A percentile compares a stretch with the other conserved stretches of the same genome.
These are phyloP conservation scores for Phytopythium chamaehyphon DNA, from an alignment of 352 stramenopile species.

Conservation along the genomic window DNA sequence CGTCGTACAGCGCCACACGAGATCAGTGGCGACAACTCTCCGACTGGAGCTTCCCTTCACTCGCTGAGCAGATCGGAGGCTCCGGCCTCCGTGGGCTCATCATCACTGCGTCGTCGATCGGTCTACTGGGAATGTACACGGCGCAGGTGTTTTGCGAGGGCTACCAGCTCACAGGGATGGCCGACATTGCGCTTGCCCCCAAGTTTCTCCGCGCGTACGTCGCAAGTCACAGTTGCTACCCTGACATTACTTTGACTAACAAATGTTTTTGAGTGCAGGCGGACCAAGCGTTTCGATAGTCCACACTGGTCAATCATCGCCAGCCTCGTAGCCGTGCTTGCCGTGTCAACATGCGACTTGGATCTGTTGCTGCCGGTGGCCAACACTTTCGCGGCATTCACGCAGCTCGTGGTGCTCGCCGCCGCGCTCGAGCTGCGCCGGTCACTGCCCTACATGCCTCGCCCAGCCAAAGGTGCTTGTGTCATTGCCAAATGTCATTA, in stretches of 20 bases:
- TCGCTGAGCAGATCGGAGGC: slow-evolving; percentile 69
- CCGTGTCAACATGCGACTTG: slow-evolving; percentile 30
- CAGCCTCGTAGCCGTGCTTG: slow-evolving; percentile 20
- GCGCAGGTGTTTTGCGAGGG: slow-evolving; percentile 84
- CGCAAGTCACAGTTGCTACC: neutral
- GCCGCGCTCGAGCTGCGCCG: slow-evolving; percentile 83
- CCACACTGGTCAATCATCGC: slow-evolving; percentile 24
- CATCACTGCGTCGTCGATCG: slow-evolving; percentile 64
- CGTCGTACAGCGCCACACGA: slow-evolving; percentile 39
- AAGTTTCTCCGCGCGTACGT: slow-evolving; percentile 37
- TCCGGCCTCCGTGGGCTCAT: slow-evolving; percentile 75
- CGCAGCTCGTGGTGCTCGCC: slow-evolving; percentile 76
- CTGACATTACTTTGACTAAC: neutral
- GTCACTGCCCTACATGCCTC: slow-evolving; percentile 48
- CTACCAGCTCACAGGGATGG: slow-evolving; percentile 65
- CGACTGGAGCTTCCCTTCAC: slow-evolving; percentile 70
- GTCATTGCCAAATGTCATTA: too few relatives aligned
- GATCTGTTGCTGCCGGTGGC: slow-evolving; percentile 56
- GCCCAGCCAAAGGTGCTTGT: slow-evolving; percentile 26
- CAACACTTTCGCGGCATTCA: slow-evolving; percentile 78
- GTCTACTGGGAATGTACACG: slow-evolving; percentile 83
- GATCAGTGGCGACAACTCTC: slow-evolving; percentile 56
- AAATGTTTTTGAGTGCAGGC: slow-evolving; percentile 22
- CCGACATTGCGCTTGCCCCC: slow-evolving; percentile 70
- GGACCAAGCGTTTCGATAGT: slow-evolving; percentile 13